Conservation (phyloP, 2,329 filamentous ascomycete genomes). For the Paramyrothecium sp. region DNA sequence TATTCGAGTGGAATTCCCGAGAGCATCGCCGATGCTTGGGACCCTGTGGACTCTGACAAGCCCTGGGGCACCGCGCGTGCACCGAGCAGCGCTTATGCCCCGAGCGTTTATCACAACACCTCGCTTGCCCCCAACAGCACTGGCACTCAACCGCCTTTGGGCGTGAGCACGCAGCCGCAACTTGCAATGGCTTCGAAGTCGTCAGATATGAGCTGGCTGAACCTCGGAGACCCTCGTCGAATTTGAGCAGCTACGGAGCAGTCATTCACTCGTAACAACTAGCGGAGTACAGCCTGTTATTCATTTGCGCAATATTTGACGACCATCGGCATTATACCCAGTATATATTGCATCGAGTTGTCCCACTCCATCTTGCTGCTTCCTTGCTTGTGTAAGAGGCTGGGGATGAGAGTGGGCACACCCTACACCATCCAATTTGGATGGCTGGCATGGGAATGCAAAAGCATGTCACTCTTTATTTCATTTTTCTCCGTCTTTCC, state of each 20-base stretch:
- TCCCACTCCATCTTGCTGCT: background rate
- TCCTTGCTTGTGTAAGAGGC: background rate
- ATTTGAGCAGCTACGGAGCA: conserved; percentile 14
- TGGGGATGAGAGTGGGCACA: background rate
- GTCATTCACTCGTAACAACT: conserved; percentile 9
- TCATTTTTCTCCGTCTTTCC: background rate
- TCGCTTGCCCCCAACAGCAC: conserved; percentile 33
- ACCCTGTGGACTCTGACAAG: conserved; percentile 41
- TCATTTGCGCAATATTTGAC: background rate
- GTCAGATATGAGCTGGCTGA: conserved; percentile 79
- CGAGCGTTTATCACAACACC: conserved; percentile 40
- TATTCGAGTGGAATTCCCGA: conserved; percentile 67
- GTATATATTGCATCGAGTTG: background rate
- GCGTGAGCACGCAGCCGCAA: conserved; percentile 48
- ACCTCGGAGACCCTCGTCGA: conserved; percentile 54
- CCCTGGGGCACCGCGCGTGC: conserved; percentile 51
- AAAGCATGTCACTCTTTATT: conserved; percentile 13
- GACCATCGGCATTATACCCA: background rate
- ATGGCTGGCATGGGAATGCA: background rate
- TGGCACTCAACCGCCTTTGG: conserved; percentile 26
- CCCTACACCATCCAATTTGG: background rate
- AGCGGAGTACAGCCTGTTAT: background rate
- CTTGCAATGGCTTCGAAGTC: conserved; percentile 48
- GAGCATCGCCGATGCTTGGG: conserved; percentile 59
- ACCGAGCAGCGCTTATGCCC: conserved; percentile 50